Conservation (phyloP, 2,329 filamentous ascomycete genomes). For the Fusarium oligoseptatum region DNA sequence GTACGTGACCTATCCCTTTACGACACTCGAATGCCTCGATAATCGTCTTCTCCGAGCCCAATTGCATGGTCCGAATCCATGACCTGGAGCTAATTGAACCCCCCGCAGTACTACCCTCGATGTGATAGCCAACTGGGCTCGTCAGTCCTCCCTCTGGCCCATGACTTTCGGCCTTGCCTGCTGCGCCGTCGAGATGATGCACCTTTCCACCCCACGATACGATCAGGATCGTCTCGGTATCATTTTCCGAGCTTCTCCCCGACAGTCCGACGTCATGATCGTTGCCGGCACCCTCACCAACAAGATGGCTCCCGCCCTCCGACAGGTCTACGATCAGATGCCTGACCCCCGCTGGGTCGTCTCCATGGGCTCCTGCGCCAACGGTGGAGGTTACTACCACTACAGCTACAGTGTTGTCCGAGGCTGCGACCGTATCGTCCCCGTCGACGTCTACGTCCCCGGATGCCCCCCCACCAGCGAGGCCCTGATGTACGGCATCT, state of each 20-base stretch:
- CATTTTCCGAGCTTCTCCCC: conserved; percentile 89
- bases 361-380: conserved; percentile 87
- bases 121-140: conserved; percentile 84
- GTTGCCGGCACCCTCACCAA: conserved; percentile 93
- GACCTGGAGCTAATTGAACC: conserved; percentile 6
- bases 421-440: conserved; percentile 81
- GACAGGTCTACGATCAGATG: conserved; percentile 97
- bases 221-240: conserved; percentile 91
- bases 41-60: neutral
- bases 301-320: conserved; percentile 93
- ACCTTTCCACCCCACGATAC: conserved; percentile 87
- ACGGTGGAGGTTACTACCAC: conserved; percentile 89
- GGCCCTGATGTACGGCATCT: conserved; percentile 77
- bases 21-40: neutral
- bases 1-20: conserved; percentile 66
- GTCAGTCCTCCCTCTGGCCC: conserved; percentile 88
- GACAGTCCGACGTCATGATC: conserved; percentile 93
- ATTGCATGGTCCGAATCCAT: neutral
- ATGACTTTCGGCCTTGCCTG: conserved; percentile 91
- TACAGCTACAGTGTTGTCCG: conserved; percentile 85
- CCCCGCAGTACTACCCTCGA: conserved; percentile 78
- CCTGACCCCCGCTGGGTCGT: conserved; percentile 89
- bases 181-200: conserved; percentile 95
- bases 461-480: conserved; percentile 76
- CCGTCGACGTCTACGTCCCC: conserved; percentile 84